phyloP scores from a whole-genome alignment of 2,329 filamentous ascomycete genomes.

The Thielaviopsis populi region DNA sequence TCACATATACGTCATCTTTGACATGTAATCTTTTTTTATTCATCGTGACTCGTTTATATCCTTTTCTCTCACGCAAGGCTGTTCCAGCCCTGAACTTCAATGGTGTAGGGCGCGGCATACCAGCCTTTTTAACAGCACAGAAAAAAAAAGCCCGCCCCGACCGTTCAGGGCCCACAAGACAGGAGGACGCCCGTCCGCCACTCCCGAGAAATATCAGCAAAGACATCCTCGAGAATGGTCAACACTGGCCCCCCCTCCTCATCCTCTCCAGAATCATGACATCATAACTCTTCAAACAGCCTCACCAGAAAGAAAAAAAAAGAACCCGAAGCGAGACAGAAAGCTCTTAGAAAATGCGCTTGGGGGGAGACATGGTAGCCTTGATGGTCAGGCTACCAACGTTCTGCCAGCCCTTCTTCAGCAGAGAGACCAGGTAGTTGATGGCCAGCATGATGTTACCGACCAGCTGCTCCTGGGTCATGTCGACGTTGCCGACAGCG shows the following conservation, averaged over 20 bases:
- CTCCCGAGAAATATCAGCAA: neutral
- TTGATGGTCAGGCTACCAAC: conserved; percentile 99
- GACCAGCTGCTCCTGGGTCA: conserved; percentile 90
- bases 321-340: conserved; percentile 19
- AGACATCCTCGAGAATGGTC: neutral
- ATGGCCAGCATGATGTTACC: conserved; percentile 99
- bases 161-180: neutral
- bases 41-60: conserved; percentile 7
- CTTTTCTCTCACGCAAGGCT: neutral
- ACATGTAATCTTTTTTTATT: neutral
- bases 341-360: conserved; percentile 75
- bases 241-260: neutral
- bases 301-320: conserved; percentile 1
- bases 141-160: neutral
- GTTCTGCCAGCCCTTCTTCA: conserved; percentile 99
- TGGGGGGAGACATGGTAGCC: conserved; percentile 98
- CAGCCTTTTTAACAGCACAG: neutral
- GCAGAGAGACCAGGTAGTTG: conserved; percentile 98
- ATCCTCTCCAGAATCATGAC: conserved; percentile 1
- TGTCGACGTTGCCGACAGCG: conserved; percentile 95
- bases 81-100: neutral
- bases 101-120: neutral
- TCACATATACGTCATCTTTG: neutral
- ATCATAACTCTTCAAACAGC: neutral
- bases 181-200: neutral